Base-by-base conservation (phyloP, 768 basidiomycete genomes). In the Mycena maculata region DNA sequence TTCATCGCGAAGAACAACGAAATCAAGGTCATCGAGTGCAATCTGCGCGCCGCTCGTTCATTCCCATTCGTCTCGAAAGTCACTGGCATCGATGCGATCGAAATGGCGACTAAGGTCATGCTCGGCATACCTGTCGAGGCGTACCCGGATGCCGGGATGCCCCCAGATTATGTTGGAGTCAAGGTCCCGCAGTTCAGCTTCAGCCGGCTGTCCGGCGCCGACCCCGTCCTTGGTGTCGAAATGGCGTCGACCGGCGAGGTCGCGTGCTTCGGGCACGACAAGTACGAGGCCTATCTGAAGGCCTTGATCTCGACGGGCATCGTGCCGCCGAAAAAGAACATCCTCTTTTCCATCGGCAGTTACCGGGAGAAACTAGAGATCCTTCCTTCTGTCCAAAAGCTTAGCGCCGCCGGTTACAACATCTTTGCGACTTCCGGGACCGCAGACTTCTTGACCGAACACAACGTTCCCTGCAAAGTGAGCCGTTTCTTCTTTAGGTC, bases 181-280 rank as follows among this genome's bases (percentile, higher is more conserved):
- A 99, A 99, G 84, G 97, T 98, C 3, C 96, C 98, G n/a, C 98
- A 99, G 78, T 99, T 99, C 89, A 96, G 94, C 73, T 99, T 99
- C 82, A 95, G 93, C 73, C 90, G 98, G 45, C 82, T 99, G 38
- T 96, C 95, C 22, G 98, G 98, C 27, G 98, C 98, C 22, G 98
- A 99, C 77, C 98, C 98, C 22, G 92, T 99, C 9, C 87, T 98
- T 15, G 97, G 98, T 74, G 97, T 99, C 45, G 98, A 99, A 83
- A 99, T 99, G 98, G 98, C 98, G 18, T 99, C 98, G 20, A 99
- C 97, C 0, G 98, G 98, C 63, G 98, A 99, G 77, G 98, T 99
- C 27, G 98, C 98, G 20, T 99, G 97, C 81, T 99, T 99, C 78
- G 98, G 98, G 9, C 90, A 86, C 70, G 93, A 99, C 83, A 98